Conservation (phyloP, 2,329 filamentous ascomycete species). For the Pseudofabraea citricarpa region DNA sequence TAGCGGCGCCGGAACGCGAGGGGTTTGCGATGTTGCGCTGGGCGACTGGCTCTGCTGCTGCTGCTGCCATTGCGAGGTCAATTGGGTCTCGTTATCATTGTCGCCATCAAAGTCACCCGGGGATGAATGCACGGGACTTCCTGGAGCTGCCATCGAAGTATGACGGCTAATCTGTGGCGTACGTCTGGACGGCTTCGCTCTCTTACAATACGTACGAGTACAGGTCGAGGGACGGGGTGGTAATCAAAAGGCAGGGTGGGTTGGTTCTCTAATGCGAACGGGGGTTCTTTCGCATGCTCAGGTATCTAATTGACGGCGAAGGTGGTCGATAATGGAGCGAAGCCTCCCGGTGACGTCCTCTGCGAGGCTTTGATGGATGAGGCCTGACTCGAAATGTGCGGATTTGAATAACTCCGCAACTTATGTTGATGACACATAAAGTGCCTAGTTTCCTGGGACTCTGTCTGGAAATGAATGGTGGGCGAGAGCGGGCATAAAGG, state of each 20-base stretch:
- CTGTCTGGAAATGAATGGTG: too few relatives aligned
- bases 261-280: too few relatives aligned
- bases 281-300: too few relatives aligned
- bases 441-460: conserved; percentile 13
- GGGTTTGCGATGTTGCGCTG: conserved; percentile 10
- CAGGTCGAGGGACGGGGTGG: too few relatives aligned
- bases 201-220: too few relatives aligned
- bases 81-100: conserved; percentile 14
- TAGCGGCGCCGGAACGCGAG: conserved; percentile 39
- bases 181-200: too few relatives aligned
- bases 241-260: too few relatives aligned
- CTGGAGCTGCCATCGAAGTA: conserved; percentile 11
- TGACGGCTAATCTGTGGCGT: not conserved
- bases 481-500: too few relatives aligned
- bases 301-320: too few relatives aligned
- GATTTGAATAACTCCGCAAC: not conserved
- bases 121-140: conserved; percentile 12
- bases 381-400: not conserved
- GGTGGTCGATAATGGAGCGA: too few relatives aligned
- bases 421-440: not conserved
- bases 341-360: not conserved
- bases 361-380: not conserved
- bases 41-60: conserved; percentile 15
- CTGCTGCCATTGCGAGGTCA: conserved; percentile 11
- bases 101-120: conserved; percentile 22